These are phyloP conservation scores for Candida gorgasii DNA, from an alignment of 805 yeast genomes.

Conservation along the genomic window DNA sequence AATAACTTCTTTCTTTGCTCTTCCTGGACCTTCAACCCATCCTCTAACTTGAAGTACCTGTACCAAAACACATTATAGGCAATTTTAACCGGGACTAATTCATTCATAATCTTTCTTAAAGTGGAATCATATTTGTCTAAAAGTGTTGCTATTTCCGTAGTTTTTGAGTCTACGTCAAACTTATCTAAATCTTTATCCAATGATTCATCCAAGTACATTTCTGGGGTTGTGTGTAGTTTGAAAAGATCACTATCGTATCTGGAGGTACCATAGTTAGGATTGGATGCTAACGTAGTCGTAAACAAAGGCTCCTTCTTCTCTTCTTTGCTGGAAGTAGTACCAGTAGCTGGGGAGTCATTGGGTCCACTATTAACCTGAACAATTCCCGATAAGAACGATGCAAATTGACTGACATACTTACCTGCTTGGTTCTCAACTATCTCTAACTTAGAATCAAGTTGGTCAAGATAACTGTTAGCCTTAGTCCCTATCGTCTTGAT, in stretches of 20 bases:
- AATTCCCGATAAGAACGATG: constrained; percentile 52
- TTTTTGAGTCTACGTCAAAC: constrained; percentile 49
- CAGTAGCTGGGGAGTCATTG: no score
- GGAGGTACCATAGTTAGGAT: constrained; percentile 35
- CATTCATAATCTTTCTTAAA: constrained; percentile 55
- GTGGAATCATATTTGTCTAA: constrained; percentile 48
- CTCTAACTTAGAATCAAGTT: constrained; percentile 70
- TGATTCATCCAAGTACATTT: constrained; percentile 18
- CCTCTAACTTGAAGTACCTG: constrained; percentile 58
- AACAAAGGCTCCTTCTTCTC: constrained; percentile 23
- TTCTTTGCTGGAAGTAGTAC: constrained; percentile 1
- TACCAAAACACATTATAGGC: constrained; percentile 72
- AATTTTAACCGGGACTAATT: constrained; percentile 65
- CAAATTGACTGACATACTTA: constrained; percentile 54
- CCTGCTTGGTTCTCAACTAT: constrained; percentile 70
- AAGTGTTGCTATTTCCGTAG: constrained; percentile 51
- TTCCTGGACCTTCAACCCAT: constrained; percentile 60
- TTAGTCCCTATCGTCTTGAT: constrained; percentile 21
- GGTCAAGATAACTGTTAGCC: constrained; percentile 63
- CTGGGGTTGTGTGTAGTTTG: constrained; percentile 38
- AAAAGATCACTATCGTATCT: constrained; percentile 41
- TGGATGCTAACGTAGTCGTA: constrained; percentile 17
- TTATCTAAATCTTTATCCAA: constrained; percentile 16
- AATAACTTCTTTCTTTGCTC: constrained; percentile 64
- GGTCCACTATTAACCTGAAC: constrained; percentile 29